Conservation (phyloP, 306 rosid genomes). For the Rubus parviflorus region DNA sequence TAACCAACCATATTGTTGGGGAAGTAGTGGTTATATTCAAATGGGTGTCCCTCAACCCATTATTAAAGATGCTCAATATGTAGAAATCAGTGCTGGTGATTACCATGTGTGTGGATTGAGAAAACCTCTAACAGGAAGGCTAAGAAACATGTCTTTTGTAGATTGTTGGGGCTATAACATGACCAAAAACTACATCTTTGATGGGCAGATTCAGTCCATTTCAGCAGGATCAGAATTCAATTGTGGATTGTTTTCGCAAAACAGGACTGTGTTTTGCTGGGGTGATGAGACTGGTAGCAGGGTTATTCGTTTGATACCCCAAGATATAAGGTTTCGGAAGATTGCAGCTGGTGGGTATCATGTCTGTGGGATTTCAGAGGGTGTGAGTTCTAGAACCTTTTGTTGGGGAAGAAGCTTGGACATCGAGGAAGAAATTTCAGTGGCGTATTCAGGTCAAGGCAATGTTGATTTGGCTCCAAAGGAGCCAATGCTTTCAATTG, state of each 20-base stretch:
- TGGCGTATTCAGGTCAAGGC: conserved; percentile 47
- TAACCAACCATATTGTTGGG: conserved; percentile 93
- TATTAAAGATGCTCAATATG: conserved; percentile 58
- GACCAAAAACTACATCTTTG: conserved; percentile 71
- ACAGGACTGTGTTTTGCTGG: conserved; percentile 85
- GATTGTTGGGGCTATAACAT: conserved; percentile 99
- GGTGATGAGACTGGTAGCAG: conserved; percentile 77
- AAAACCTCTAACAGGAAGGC: conserved; percentile 58
- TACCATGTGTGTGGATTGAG: conserved; percentile 81
- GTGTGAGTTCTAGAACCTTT: conserved; percentile 48
- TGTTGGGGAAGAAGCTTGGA: conserved; percentile 93
- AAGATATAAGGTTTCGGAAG: conserved; percentile 57
- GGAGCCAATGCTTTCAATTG: conserved; percentile 71
- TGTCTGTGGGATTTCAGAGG: conserved; percentile 85
- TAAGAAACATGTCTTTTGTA: conserved; percentile 57
- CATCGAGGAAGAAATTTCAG: conserved; percentile 66
- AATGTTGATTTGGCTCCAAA: conserved; percentile 70
- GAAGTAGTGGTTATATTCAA: conserved; percentile 63
- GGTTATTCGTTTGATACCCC: conserved; percentile 57
- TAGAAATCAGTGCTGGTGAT: conserved; percentile 94
- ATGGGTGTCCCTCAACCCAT: conserved; percentile 93
- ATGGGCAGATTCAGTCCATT: conserved; percentile 71
- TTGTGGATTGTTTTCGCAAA: conserved; percentile 83
- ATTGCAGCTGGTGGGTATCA: conserved; percentile 84
- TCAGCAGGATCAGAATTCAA: conserved; percentile 87